A percentile compares a stretch with the other conserved stretches of the same genome.
Evolutionary conservation across 805 yeast genomes (phyloP).

Genomic region (Sugiyamaella marilandica): DNA sequence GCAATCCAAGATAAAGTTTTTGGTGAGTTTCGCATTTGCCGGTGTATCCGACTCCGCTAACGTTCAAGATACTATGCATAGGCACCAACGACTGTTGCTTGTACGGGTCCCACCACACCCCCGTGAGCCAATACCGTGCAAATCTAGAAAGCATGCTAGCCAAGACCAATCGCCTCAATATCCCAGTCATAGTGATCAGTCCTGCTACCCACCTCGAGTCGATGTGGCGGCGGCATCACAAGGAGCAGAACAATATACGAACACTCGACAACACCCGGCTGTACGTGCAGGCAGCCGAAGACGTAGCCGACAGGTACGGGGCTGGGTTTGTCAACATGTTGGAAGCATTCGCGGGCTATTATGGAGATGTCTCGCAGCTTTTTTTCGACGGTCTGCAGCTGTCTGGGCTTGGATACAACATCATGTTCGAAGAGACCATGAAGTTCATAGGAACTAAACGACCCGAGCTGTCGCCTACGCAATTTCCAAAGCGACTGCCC

Average conservation of each 20-base stretch:
- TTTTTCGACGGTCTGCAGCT: background rate
- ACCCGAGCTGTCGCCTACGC: background rate
- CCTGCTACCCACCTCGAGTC: background rate
- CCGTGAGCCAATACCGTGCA: background rate
- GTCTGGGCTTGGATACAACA: background rate
- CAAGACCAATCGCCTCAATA: background rate
- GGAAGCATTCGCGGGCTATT: background rate
- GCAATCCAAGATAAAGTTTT: background rate
- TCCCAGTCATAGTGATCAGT: background rate
- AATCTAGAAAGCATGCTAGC: background rate
- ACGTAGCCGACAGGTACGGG: background rate
- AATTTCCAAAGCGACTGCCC: background rate
- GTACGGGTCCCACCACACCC: background rate
- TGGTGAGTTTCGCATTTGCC: background rate
- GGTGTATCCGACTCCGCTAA: background rate
- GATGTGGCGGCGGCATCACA: background rate
- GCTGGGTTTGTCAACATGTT: constrained; percentile 1
- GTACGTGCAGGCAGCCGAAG: background rate
- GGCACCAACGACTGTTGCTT: constrained; percentile 1
- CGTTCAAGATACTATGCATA: background rate
- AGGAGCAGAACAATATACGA: background rate
- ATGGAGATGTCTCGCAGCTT: background rate
- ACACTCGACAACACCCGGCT: background rate
- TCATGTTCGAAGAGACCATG: constrained; percentile 1
- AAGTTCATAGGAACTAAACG: constrained; percentile 1